Base-by-base conservation (phyloP, 441 rosid genomes). In the Eutrema salsugineum region DNA sequence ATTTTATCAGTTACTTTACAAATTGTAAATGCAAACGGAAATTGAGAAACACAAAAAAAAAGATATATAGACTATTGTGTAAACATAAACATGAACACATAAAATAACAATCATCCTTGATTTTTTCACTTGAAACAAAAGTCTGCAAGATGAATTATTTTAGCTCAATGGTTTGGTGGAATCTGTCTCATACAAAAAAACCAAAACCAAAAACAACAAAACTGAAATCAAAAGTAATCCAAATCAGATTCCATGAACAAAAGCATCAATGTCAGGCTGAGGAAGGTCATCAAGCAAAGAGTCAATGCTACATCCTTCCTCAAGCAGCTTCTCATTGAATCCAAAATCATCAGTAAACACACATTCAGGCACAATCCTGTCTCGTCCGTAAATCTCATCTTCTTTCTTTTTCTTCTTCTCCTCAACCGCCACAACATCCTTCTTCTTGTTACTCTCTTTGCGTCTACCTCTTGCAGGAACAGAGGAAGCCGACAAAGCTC, bases 321-420 rank as follows among this genome's bases (percentile, higher is more conserved):
- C 80, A 46, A 91, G 83, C 72, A 90, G 32, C 61, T 83, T 86
- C 66, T 85, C 99, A 72, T 82, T 91, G 50, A 91, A 91, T 19
- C 83, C 80, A 56, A 91, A 81, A 11, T 83, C 98, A 35, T 66
- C 64, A 59, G 63, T 53, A 60, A 77, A 71, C 64, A 59, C 58
- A 59, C 60, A 64, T 6, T 65, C 72, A 65, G 65, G 59, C 30
- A 60, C 68, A 43, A 71, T 7, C 59, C 73, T 66, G 35, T 65
- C 72, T 50, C 66, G 49, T 50, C 63, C 68, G 0, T 70, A 58
- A 19, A 64, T 7, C 63, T 71, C 72, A 11, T 27, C 40, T 42
- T 46, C 60, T 50, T 62, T 63, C n/a, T 43, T 49, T 24, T 59
- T 38, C 56, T 55, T 36, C 27, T 70, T 55, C 39, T 67, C 65